Base-by-base conservation (phyloP, 2,329 filamentous ascomycete genomes). In the Plectosphaerella sp. region DNA sequence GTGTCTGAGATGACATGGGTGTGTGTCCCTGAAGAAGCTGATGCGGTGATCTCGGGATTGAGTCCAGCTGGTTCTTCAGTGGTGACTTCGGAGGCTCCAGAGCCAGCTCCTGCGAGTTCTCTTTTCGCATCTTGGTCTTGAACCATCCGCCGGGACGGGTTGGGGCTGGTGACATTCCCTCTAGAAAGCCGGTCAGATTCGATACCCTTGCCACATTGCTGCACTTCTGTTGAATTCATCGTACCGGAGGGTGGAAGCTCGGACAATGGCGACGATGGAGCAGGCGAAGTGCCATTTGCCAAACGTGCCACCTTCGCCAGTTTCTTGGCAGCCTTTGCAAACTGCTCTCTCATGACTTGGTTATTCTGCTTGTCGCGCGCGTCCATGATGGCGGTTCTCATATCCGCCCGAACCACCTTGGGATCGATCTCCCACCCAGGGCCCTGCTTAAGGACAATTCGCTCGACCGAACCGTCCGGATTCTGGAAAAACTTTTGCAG, bases 401-500 rank as follows among this genome's bases (percentile, higher is more conserved):
- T 83, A 5, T 81, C 72, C 35, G 69, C 68, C 20, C 92, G 84
- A 61, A 93, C 80, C 9, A 76, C 64, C 1, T 79, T 76, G 3
- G 78, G 72, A 33, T 83, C 72, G 63, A 91, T 81, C 10, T 71
- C 54, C 76, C 79, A 82, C 0, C 65, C 59, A 2, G 72, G 65
- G 5, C 62, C 48, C 58, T 88, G 78, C 41, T 78, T 81, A 24
- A 75, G 78, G 5, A 96, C 72, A 16, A 96, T 72, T 54, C 81
- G 85, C 18, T 72, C 71, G 15, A 89, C 76, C 58, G 95, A 94
- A 1, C 64, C 67, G 56, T 89, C 83, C 0, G 93, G 93, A 54
- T 90, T 72, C 49, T 83, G 77, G 15, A 95, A 78, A 57, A 99
- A 96, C 57, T 88, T 84, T 58, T 91, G 82, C 50, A 96, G 77